A percentile compares a stretch with the other conserved stretches of the same genome.
Evolutionary conservation across 2,329 filamentous ascomycete species (phyloP).

Genomic region (Davidsoniella eucalypti): DNA sequence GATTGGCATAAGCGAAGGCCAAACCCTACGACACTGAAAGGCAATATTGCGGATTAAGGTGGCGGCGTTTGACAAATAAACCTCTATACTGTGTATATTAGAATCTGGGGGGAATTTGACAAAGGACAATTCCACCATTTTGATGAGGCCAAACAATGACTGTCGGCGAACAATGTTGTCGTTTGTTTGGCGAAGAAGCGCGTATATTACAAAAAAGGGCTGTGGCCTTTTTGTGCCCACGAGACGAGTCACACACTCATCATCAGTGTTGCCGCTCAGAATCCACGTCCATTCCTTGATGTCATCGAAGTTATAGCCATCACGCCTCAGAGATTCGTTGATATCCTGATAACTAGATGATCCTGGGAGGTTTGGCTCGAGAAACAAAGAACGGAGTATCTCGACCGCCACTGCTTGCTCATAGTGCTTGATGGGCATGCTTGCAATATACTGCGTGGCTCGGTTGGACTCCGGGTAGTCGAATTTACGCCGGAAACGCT

Average conservation of each 20-base stretch:
- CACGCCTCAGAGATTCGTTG: background rate
- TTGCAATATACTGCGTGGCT: conserved; percentile 1
- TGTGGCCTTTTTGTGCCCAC: background rate
- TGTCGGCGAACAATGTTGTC: conserved; percentile 4
- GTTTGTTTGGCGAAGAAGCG: conserved; percentile 5
- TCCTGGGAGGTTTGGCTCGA: background rate
- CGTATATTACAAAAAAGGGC: conserved; percentile 8
- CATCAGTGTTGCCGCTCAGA: conserved; percentile 7
- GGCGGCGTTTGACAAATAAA: conserved; percentile 1
- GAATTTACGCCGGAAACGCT: conserved; percentile 1
- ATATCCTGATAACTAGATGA: background rate
- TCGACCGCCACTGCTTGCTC: conserved; percentile 6
- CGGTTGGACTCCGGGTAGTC: background rate
- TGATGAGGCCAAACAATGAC: conserved; percentile 4
- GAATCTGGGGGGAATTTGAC: background rate
- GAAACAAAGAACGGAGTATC: background rate
- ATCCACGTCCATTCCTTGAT: conserved; percentile 8
- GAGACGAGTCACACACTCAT: conserved; percentile 6
- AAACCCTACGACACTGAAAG: conserved; percentile 15
- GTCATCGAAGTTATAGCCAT: background rate
- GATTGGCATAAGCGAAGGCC: conserved; percentile 18
- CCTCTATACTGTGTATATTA: background rate
- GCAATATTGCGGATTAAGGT: conserved; percentile 7
- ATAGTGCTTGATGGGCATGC: background rate
- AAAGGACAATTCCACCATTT: conserved; percentile 1